These are phyloP conservation scores for Mycogone perniciosa DNA, from an alignment of 2,329 filamentous ascomycete species.

Conservation along the genomic window DNA sequence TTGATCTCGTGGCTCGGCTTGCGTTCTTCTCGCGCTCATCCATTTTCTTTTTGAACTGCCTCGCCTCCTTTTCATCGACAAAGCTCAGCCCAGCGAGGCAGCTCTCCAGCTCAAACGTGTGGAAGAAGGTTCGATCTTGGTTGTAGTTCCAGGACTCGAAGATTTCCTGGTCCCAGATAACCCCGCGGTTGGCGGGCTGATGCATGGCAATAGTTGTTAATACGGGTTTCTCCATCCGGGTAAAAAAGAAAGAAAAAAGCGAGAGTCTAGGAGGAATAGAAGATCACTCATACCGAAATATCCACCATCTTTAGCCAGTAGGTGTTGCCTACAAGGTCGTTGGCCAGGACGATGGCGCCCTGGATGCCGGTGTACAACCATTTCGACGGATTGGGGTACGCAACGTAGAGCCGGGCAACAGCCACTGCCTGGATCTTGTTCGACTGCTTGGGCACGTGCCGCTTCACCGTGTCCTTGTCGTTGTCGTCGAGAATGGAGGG, in stretches of 20 bases:
- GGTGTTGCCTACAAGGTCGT: conserved; percentile 90
- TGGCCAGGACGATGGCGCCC: conserved; percentile 83
- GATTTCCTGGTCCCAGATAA: conserved; percentile 96
- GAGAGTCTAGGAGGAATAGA: conserved; percentile 11
- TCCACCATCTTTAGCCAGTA: conserved; percentile 98
- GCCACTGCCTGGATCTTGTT: conserved; percentile 98
- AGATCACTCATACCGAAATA: conserved; percentile 60
- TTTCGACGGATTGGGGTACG: conserved; percentile 75
- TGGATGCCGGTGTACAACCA: conserved; percentile 95
- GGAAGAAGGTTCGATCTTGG: conserved; percentile 95
- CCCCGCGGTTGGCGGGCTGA: conserved; percentile 70
- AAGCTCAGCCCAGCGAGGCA: conserved; percentile 89
- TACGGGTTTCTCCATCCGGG: neutral
- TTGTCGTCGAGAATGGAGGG: conserved; percentile 74
- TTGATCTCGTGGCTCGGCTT: conserved; percentile 75
- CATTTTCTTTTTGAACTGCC: conserved; percentile 96
- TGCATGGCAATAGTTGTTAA: conserved; percentile 3
- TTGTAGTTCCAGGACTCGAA: conserved; percentile 95
- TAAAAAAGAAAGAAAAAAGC: neutral
- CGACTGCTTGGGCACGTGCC: conserved; percentile 82
- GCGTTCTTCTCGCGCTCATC: conserved; percentile 93
- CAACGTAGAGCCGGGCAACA: conserved; percentile 87
- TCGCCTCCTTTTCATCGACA: conserved; percentile 94
- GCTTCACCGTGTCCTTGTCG: conserved; percentile 94
- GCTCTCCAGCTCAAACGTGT: conserved; percentile 92